Evolutionary conservation across 1,139 yeast species (phyloP), one percentile per base, ranked within the genome.

Genomic region (Barnettozyma hawaiiensis): DNA sequence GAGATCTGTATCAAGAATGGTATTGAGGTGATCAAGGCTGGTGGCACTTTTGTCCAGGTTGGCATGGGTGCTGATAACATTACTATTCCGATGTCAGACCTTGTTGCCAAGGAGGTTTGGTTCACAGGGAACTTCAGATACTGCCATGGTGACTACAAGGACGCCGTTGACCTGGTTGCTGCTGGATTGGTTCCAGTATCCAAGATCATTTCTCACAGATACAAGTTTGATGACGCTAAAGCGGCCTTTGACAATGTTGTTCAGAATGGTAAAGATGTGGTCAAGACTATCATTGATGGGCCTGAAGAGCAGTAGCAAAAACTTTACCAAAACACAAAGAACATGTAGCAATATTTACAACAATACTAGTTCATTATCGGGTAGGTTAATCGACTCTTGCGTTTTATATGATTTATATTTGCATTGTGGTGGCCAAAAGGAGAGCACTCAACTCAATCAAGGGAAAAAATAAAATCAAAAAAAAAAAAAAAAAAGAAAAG

Each of bases 91-190:
- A 78, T 87, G 57, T 76, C 85, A 33, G 80, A 76, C 49, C 69
- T 85, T 51, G 76, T 81, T 27, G 76, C 77, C 49, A 83, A 80
- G 59, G 96, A 87, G 61, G 64, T 85, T 54, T 70, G 73, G 1
- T 66, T 85, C 58, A 78, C 73, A 58, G 95, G 95, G 31, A 78
- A 82, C 48, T 87, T 86, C 73, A 78, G 97, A 62, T 89, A 89
- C 65, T 79, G 81, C 43, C 80, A 73, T 52, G 82, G 86, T 49
- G 95, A 86, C 62, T 87, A 86, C 69, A 73, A 75, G 53, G 78
- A 81, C 37, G 78, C 94, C 2, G 87, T 87, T 34, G 75, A 75
- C 35, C 71, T 87, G 51, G 70, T 86, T 44, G 72, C 77, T 22
- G 69, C 76, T 47, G 84, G 83, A 42, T 73, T 69, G 52, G 73